Percentiles rank a stretch among this genome's conserved stretches.
phyloP scores from a whole-genome alignment of 306 rosid genomes.

The Fragaria iinumae region DNA sequence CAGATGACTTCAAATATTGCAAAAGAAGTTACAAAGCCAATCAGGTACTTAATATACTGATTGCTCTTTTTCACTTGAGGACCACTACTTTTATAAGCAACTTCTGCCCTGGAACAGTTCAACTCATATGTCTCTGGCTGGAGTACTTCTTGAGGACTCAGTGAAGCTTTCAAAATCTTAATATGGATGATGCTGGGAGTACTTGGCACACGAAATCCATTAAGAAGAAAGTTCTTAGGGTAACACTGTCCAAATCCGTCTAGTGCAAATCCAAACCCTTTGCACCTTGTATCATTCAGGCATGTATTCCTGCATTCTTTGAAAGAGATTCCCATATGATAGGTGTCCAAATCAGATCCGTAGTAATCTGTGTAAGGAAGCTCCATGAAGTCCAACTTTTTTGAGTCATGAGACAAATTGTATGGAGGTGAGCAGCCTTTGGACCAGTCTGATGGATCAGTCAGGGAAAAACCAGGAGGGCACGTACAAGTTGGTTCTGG shows the following conservation, averaged over 20 bases:
- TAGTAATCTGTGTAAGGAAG: slow-evolving; percentile 32
- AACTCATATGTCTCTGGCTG: neutral
- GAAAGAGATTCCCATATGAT: neutral
- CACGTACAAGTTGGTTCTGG: slow-evolving; percentile 33
- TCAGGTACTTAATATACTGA: slow-evolving; percentile 18
- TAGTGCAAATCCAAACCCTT: slow-evolving; percentile 35
- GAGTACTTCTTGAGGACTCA: neutral
- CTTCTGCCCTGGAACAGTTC: slow-evolving; percentile 23
- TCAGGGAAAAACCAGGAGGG: slow-evolving; percentile 29
- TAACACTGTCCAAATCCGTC: slow-evolving; percentile 33
- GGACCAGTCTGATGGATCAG: slow-evolving; percentile 32
- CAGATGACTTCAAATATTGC: slow-evolving; percentile 23
- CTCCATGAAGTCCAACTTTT: slow-evolving; percentile 20
- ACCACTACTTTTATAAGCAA: slow-evolving; percentile 7
- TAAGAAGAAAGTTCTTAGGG: slow-evolving; percentile 27
- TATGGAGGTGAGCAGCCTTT: slow-evolving; percentile 39
- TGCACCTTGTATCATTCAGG: slow-evolving; percentile 23
- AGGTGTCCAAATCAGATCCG: slow-evolving; percentile 31
- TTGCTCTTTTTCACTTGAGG: slow-evolving; percentile 3
- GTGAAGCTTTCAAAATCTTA: slow-evolving; percentile 23
- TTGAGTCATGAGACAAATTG: slow-evolving; percentile 9
- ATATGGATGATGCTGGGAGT: slow-evolving; percentile 14
- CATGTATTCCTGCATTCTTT: slow-evolving; percentile 28
- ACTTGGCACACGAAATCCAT: slow-evolving; percentile 23
- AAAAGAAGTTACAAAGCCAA: slow-evolving; percentile 28